Percentiles rank a stretch among this genome's conserved stretches.
phyloP scores from a whole-genome alignment of 2,329 filamentous ascomycete species.

The Zarea fungicola region DNA sequence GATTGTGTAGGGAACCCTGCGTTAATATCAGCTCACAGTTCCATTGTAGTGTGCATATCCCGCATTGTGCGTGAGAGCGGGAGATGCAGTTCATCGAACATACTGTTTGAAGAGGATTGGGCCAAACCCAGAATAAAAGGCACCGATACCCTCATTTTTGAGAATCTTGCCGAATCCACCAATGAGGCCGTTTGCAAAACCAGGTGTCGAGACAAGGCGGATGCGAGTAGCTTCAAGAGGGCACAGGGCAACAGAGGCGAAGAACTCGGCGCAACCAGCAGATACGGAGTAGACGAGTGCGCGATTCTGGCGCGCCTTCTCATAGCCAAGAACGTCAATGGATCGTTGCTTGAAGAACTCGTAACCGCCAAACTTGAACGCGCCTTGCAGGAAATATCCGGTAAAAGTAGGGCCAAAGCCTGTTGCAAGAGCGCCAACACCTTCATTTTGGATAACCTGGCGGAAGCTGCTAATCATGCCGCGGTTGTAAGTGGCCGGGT shows the following conservation, averaged over 20 bases:
- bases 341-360: conserved; percentile 86
- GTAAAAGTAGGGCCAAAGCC: conserved; percentile 74
- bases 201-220: conserved; percentile 76
- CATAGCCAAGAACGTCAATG: conserved; percentile 69
- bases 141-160: conserved; percentile 68
- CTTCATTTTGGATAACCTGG: conserved; percentile 71
- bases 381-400: conserved; percentile 83
- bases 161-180: conserved; percentile 71
- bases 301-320: conserved; percentile 66
- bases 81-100: too few species aligned
- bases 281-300: conserved; percentile 69
- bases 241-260: conserved; percentile 71
- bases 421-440: conserved; percentile 72
- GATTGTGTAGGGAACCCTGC: conserved; percentile 82
- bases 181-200: conserved; percentile 68
- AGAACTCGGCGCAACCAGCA: conserved; percentile 54
- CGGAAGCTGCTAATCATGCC: conserved; percentile 76
- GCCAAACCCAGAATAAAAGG: conserved; percentile 81
- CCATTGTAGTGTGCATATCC: not conserved
- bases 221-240: conserved; percentile 84
- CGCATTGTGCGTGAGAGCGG: too few species aligned
- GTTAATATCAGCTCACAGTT: not conserved
- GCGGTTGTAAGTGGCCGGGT: conserved; percentile 75
- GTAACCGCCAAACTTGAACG: conserved; percentile 84
- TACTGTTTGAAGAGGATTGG: conserved; percentile 60